Evolutionary conservation across 192 early-diverging fungal species (phyloP).

Genomic region (Funneliformis geosporum): DNA sequence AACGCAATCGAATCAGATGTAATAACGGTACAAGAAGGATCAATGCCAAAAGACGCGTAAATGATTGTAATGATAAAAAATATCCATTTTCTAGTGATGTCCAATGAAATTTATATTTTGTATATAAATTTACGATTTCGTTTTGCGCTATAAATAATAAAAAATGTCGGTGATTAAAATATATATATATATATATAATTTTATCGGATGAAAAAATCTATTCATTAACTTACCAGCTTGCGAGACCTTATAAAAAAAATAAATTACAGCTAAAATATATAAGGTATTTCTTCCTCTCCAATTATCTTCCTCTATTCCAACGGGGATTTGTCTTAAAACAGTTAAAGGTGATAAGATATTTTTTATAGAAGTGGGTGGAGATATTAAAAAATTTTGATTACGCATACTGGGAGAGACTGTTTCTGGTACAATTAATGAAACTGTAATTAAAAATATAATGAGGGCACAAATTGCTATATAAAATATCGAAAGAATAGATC

Average conservation of each 20-base stretch:
- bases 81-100: constrained; percentile 25
- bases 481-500: constrained; percentile 18
- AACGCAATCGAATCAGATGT: not conserved
- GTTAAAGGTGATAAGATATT: constrained; percentile 9
- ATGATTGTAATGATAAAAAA: constrained; percentile 12
- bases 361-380: not conserved
- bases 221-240: constrained; percentile 20
- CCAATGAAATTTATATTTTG: constrained; percentile 25
- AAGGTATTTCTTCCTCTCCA: constrained; percentile 1
- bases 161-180: not conserved
- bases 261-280: constrained; percentile 27
- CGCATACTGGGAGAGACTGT: constrained; percentile 4
- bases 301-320: not conserved
- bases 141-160: constrained; percentile 26
- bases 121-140: constrained; percentile 24
- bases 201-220: not conserved
- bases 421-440: constrained; percentile 25
- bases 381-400: not conserved
- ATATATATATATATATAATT: not conserved
- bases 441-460: constrained; percentile 17
- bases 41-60: constrained; percentile 21
- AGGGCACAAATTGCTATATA: constrained; percentile 9
- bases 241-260: constrained; percentile 29
- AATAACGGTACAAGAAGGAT: constrained; percentile 13
- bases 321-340: not conserved